Evolutionary conservation across 2,329 filamentous ascomycete genomes (phyloP).

Genomic region (Acrocalymma vagum): DNA sequence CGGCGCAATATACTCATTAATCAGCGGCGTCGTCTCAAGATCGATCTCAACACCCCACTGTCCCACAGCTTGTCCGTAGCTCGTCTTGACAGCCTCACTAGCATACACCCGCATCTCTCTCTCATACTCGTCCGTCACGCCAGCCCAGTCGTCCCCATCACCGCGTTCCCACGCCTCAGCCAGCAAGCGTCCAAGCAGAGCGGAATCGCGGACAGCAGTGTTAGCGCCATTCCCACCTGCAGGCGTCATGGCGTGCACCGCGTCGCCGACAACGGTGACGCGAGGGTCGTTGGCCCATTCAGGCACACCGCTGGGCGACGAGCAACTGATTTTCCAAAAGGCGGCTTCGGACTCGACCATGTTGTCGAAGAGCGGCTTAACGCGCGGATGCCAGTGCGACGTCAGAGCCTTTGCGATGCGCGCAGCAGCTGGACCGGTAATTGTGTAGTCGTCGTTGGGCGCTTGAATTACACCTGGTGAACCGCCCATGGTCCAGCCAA

Average conservation of each 20-base stretch:
- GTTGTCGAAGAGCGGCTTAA: constrained; percentile 66
- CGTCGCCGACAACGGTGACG: constrained; percentile 56
- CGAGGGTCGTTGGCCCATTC: constrained; percentile 67
- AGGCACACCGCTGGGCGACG: constrained; percentile 66
- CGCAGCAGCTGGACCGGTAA: constrained; percentile 65
- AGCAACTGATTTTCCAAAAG: constrained; percentile 74
- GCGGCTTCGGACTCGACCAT: constrained; percentile 66
- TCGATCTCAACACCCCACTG: constrained; percentile 29
- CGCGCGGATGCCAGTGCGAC: constrained; percentile 62
- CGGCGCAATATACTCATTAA: constrained; percentile 28
- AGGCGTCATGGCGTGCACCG: constrained; percentile 57
- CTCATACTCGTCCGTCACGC: constrained; percentile 48
- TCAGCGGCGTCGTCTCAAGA: constrained; percentile 15
- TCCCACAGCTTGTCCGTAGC: constrained; percentile 53
- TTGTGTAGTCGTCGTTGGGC: constrained; percentile 67
- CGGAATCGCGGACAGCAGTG: constrained; percentile 54
- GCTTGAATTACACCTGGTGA: constrained; percentile 65
- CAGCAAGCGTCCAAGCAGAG: constrained; percentile 50
- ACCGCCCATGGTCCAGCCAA: constrained; percentile 71
- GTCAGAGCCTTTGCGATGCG: constrained; percentile 65
- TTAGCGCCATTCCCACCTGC: constrained; percentile 57
- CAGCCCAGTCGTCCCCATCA: constrained; percentile 32
- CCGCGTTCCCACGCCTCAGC: constrained; percentile 33
- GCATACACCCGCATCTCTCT: constrained; percentile 48
- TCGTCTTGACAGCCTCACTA: constrained; percentile 56